phyloP scores from a whole-genome alignment of 768 basidiomycete species.

The Boletus reticuloceps region DNA sequence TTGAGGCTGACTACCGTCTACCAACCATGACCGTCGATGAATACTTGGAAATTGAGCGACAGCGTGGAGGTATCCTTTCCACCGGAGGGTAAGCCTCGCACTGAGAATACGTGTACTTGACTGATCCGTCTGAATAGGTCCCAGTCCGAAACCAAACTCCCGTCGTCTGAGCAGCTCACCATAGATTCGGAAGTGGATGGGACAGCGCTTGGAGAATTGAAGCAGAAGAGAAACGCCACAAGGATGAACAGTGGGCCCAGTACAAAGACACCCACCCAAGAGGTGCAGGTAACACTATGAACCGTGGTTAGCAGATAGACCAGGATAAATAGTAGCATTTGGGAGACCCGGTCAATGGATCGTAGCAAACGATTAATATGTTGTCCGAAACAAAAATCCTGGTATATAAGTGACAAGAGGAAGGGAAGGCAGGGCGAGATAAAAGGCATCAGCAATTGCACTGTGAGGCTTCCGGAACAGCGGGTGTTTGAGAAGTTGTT shows the following conservation, averaged over 20 bases:
- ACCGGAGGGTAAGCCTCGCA: constrained; percentile 72
- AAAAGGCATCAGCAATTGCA: constrained; percentile 65
- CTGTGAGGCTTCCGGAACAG: constrained; percentile 83
- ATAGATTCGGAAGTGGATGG: constrained; percentile 87
- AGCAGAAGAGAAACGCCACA: constrained; percentile 70
- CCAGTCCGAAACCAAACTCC: constrained; percentile 62
- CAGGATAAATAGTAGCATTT: constrained; percentile 8
- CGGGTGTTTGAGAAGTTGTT: constrained; percentile 60
- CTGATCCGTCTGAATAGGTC: constrained; percentile 41
- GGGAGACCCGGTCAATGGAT: constrained; percentile 5
- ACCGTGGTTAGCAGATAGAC: constrained; percentile 55
- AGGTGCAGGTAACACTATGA: constrained; percentile 98
- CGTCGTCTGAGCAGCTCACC: constrained; percentile 74
- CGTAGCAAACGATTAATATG: constrained; percentile 18
- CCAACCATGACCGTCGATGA: constrained; percentile 97
- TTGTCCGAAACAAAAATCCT: constrained; percentile 25
- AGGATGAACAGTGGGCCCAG: constrained; percentile 90
- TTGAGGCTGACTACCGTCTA: constrained; percentile 76
- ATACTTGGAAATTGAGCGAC: constrained; percentile 82
- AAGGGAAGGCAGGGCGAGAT: not conserved
- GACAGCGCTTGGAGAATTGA: constrained; percentile 60
- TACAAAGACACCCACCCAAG: constrained; percentile 83
- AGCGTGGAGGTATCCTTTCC: constrained; percentile 82
- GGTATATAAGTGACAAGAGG: constrained; percentile 25
- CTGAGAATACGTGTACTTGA: not conserved